Evolutionary conservation across 345 rosid species (phyloP), one percentile per base, ranked within the genome.

Genomic region (Aurinia saxatilis): DNA sequence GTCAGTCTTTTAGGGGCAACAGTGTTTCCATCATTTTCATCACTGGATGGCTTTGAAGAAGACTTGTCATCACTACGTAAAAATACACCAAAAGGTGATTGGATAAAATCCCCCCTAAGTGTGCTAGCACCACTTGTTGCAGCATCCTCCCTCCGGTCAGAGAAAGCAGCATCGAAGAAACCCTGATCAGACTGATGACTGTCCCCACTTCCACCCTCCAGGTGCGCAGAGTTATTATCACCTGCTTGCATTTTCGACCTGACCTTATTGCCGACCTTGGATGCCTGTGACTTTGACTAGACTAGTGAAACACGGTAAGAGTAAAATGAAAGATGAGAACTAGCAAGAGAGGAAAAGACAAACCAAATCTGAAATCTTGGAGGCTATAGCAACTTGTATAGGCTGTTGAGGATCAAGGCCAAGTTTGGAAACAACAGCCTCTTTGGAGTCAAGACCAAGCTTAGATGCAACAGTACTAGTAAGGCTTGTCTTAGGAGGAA

Each of bases 381-480:
- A 86, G 6, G 95, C 92, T 72, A 92, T 73, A 42, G 93, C 91
- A 54, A 75, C 76, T 81, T 85, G 95, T 67, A 84, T 70, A 77
- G 98, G 96, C 73, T 89, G 96, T 70, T 86, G 96, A 75, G 93
- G 52, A 79, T 85, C 95, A 72, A 87, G 95, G 21, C 96, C 96
- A 47, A 89, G 96, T 36, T 72, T 72, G 12, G 75, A 65, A 5
- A 35, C 71, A 50, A 65, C 71, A 41, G 71, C 50, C 31, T 58
- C 71, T 65, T 72, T 64, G 62, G 93, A 65, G 78, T 89, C 95
- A 65, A 87, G 89, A 57, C 95, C 96, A 61, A 92, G 96, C 69
- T 72, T 72, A 50, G 71, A 72, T 18, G 62, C 71, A 59, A 70
- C 67, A 34, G 15, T 68, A 45, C 11, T 60, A 38, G 47, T 59